These are phyloP conservation scores for Hysterangium stoloniferum DNA, from an alignment of 768 basidiomycete species.

Conservation along the genomic window DNA sequence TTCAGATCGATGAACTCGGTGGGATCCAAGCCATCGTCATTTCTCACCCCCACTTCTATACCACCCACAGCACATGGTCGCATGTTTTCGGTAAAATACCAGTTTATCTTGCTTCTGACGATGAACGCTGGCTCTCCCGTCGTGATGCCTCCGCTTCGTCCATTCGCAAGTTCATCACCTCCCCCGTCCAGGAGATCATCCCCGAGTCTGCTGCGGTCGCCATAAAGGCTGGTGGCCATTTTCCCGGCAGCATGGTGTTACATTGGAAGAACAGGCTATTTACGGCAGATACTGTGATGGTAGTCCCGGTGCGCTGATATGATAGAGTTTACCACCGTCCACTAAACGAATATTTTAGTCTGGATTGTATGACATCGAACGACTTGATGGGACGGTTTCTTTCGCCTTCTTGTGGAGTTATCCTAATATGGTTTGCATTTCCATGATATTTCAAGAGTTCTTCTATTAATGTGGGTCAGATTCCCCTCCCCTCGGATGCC, in stretches of 20 bases:
- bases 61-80: constrained; percentile 11
- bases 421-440: constrained; percentile 7
- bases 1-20: constrained; percentile 10
- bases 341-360: not conserved
- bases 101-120: constrained; percentile 8
- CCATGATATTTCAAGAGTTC: not conserved
- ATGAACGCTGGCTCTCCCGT: constrained; percentile 9
- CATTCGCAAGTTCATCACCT: not conserved
- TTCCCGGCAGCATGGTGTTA: constrained; percentile 12
- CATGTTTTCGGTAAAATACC: constrained; percentile 5
- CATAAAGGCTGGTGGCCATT: constrained; percentile 12
- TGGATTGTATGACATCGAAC: constrained; percentile 2
- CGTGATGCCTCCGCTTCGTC: not conserved
- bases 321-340: not conserved
- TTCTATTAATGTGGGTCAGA: not conserved
- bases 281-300: constrained; percentile 12
- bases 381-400: constrained; percentile 1
- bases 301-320: constrained; percentile 1
- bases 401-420: constrained; percentile 15
- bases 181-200: not conserved
- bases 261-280: constrained; percentile 8
- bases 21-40: constrained; percentile 12
- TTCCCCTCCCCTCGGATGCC: constrained; percentile 8
- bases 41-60: constrained; percentile 14
- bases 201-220: constrained; percentile 1